phyloP scores from a whole-genome alignment of 116 monocot species.

The Posidonia oceanica region DNA sequence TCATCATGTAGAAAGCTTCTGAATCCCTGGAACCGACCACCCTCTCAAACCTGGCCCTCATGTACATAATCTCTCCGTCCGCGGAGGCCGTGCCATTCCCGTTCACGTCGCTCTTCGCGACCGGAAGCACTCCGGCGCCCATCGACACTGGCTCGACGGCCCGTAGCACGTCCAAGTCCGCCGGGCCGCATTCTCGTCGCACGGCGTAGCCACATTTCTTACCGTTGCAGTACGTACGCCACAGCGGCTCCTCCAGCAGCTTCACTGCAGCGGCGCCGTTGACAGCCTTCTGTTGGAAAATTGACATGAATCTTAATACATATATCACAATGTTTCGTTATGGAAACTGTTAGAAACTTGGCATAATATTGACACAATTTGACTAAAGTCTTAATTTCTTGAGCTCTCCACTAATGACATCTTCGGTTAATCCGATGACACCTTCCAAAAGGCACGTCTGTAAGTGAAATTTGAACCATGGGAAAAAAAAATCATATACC shows the following conservation, averaged over 20 bases:
- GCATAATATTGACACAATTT: too few relatives aligned
- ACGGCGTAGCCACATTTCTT: constrained; percentile 73
- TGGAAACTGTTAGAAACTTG: too few relatives aligned
- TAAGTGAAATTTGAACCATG: too few relatives aligned
- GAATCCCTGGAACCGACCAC: constrained; percentile 82
- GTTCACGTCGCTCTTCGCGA: neutral
- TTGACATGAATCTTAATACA: too few relatives aligned
- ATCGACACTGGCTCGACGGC: constrained; percentile 73
- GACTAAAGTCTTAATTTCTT: too few relatives aligned
- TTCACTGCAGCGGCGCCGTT: constrained; percentile 1
- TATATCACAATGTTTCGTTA: too few relatives aligned
- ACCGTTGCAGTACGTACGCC: constrained; percentile 85
- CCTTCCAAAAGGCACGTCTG: too few relatives aligned
- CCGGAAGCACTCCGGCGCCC: constrained; percentile 79
- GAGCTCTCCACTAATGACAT: too few relatives aligned
- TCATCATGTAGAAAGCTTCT: constrained; percentile 95
- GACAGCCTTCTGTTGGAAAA: neutral
- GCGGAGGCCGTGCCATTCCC: neutral
- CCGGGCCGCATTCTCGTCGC: constrained; percentile 34
- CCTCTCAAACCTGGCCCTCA: constrained; percentile 83
- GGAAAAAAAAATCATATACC: too few relatives aligned
- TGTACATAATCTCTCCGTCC: constrained; percentile 75
- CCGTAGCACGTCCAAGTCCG: constrained; percentile 48
- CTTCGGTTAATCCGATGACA: too few relatives aligned
- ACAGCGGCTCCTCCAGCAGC: constrained; percentile 55